Conservation (phyloP, 2,329 filamentous ascomycete genomes). For the Pestalotiopsis sp. region DNA sequence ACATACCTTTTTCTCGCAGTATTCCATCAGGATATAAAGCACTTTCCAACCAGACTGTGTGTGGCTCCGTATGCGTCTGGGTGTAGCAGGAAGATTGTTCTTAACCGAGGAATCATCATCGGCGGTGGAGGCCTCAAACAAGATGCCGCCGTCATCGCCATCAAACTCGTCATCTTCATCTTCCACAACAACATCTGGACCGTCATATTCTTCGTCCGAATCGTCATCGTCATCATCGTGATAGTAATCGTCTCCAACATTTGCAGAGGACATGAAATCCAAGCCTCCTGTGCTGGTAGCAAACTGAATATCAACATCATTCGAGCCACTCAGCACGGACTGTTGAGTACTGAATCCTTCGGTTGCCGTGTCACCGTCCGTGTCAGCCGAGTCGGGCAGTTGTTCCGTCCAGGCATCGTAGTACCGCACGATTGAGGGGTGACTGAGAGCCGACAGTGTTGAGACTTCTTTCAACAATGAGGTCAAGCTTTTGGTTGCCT, state of each 20-base stretch:
- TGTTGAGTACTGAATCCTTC: constrained; percentile 38
- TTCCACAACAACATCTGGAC: constrained; percentile 38
- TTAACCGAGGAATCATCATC: constrained; percentile 18
- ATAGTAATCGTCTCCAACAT: constrained; percentile 76
- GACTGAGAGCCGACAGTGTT: constrained; percentile 87
- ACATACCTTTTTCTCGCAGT: constrained; percentile 81
- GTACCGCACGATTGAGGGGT: constrained; percentile 84
- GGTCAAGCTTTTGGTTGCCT: constrained; percentile 74
- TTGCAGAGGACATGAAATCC: constrained; percentile 90
- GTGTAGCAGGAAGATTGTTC: constrained; percentile 19
- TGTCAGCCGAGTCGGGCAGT: constrained; percentile 50
- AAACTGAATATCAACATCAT: constrained; percentile 54
- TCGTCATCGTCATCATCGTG: constrained; percentile 51
- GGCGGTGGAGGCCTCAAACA: constrained; percentile 18
- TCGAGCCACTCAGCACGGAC: constrained; percentile 40
- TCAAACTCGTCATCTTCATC: constrained; percentile 38
- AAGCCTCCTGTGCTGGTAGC: constrained; percentile 75
- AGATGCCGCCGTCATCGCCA: constrained; percentile 45
- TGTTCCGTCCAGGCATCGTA: constrained; percentile 95
- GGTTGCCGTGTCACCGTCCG: constrained; percentile 57
- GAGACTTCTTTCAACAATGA: constrained; percentile 85
- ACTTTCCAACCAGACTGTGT: constrained; percentile 66
- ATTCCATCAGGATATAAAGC: constrained; percentile 98
- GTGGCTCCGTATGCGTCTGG: constrained; percentile 29
- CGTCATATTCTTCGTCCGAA: constrained; percentile 36